Evolutionary conservation across 2,329 filamentous ascomycete genomes (phyloP).

Genomic region (Grosmannia penicillata): DNA sequence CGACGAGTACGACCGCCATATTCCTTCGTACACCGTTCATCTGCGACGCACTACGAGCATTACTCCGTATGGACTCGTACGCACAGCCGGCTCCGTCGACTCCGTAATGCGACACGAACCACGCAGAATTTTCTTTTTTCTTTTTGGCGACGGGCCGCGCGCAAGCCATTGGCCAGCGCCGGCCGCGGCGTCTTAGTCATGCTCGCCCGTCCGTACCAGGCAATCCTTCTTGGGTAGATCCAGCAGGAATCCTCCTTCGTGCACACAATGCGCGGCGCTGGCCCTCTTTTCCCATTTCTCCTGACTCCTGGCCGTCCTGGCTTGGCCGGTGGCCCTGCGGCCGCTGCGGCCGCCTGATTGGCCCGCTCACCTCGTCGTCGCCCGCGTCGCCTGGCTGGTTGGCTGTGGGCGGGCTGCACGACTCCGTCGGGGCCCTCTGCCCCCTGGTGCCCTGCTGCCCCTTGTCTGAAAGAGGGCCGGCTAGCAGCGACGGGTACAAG

Average conservation of each 20-base stretch:
- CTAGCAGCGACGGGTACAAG: no score
- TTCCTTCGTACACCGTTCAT: no score
- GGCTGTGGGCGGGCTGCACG: neutral
- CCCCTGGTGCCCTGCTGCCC: neutral
- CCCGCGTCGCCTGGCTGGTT: constrained; percentile 2
- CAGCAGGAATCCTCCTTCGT: neutral
- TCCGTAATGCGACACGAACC: neutral
- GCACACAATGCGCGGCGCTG: neutral
- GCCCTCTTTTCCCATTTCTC: neutral
- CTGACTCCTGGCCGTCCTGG: constrained; percentile 1
- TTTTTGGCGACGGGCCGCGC: neutral
- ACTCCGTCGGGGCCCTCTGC: no score
- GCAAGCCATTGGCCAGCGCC: no score
- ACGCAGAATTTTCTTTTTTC: neutral
- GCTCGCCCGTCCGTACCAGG: no score
- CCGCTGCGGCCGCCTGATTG: constrained; percentile 7
- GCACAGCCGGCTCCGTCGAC: no score
- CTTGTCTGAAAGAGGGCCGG: constrained; percentile 28
- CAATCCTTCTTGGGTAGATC: no score
- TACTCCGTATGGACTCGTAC: no score
- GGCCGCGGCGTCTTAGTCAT: no score
- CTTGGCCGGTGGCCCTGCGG: neutral
- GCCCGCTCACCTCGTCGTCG: neutral
- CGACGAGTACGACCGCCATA: no score
- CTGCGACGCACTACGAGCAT: no score